phyloP scores from a whole-genome alignment of 2,329 filamentous ascomycete species.

The Aspergillus fijiensis region DNA sequence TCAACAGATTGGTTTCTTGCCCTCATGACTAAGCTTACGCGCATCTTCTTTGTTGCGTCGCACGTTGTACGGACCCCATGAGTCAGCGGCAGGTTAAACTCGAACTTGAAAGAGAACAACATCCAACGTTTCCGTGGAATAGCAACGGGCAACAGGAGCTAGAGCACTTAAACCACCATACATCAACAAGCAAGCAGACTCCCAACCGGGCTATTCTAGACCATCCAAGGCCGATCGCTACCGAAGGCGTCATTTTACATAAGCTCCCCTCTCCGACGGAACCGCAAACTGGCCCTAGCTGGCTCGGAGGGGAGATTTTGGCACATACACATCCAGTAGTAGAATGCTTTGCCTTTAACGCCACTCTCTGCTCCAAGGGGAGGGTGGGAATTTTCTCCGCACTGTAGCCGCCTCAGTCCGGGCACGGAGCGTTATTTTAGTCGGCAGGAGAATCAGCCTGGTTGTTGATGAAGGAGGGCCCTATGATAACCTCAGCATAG shows the following conservation, averaged over 20 bases:
- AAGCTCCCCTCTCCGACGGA: background rate
- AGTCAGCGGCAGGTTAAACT: background rate
- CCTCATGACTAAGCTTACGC: background rate
- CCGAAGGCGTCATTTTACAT: background rate
- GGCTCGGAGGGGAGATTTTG: background rate
- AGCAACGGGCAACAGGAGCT: background rate
- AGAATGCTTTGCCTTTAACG: background rate
- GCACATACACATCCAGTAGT: background rate
- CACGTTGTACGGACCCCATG: background rate
- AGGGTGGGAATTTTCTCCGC: conserved; percentile 12
- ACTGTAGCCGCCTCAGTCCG: conserved; percentile 11
- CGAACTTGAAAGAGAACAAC: background rate
- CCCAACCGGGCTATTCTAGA: background rate
- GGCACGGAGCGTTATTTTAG: background rate
- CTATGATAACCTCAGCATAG: background rate
- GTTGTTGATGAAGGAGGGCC: background rate
- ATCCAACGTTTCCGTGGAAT: background rate
- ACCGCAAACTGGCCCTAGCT: background rate
- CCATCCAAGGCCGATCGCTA: background rate
- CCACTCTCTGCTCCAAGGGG: background rate
- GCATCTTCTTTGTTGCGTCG: background rate
- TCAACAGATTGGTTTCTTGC: background rate
- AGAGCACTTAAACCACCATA: background rate
- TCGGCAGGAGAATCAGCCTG: background rate
- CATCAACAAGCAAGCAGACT: background rate